Evolutionary conservation across 2,329 filamentous ascomycete species (phyloP).

Genomic region (Xylariomycetidae sp.): DNA sequence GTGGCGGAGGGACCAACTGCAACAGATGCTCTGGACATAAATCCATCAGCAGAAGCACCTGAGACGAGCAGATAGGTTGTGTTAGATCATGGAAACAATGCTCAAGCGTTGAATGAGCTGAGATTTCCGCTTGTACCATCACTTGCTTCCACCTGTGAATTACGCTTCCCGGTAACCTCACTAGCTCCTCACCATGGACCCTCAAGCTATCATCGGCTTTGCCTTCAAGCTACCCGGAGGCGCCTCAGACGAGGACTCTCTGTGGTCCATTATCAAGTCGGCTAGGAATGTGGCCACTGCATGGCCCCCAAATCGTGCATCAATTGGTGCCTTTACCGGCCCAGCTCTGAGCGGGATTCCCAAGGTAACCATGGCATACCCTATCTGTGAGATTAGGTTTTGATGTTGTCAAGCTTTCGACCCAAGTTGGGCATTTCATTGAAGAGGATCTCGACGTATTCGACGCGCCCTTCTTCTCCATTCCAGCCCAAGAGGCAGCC

Average conservation of each 20-base stretch:
- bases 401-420: background rate
- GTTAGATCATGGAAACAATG: no score
- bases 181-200: no score
- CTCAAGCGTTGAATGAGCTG: no score
- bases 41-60: no score
- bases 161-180: no score
- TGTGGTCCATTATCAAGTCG: background rate
- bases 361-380: background rate
- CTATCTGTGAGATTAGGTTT: background rate
- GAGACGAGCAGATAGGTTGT: no score
- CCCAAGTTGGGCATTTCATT: background rate
- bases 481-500: slow-evolving; percentile 1
- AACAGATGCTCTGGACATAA: no score
- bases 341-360: background rate
- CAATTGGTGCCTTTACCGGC: background rate
- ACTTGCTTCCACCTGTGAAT: no score
- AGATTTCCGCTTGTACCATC: no score
- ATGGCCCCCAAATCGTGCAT: background rate
- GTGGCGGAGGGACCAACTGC: no score
- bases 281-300: background rate
- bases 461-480: slow-evolving; percentile 6
- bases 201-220: slow-evolving; percentile 2
- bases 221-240: slow-evolving; percentile 2
- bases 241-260: background rate
- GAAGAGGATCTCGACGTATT: slow-evolving; percentile 1